Percentiles rank a stretch among this genome's conserved stretches.
These are phyloP conservation scores for Calycina herbarum DNA, from an alignment of 2,329 filamentous ascomycete genomes.

Conservation along the genomic window DNA sequence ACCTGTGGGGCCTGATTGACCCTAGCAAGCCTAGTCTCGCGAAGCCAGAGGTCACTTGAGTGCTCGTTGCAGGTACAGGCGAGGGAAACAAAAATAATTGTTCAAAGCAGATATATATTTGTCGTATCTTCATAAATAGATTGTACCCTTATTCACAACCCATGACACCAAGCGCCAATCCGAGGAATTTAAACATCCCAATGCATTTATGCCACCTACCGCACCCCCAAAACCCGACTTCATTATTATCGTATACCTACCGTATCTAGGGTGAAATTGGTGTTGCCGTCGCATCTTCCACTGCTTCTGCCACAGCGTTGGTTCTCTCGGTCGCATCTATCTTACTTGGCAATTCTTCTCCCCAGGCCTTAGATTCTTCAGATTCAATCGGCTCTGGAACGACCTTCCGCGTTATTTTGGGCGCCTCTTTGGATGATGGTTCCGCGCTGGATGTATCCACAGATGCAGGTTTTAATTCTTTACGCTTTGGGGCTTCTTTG, in stretches of 20 bases:
- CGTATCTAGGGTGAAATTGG: conserved; percentile 26
- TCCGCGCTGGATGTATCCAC: not conserved
- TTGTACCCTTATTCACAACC: conserved; percentile 1
- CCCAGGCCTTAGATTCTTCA: conserved; percentile 20
- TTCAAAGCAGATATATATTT: not conserved
- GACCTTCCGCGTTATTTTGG: not conserved
- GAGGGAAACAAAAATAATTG: not conserved
- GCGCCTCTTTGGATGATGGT: conserved; percentile 7
- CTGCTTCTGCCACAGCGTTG: conserved; percentile 26
- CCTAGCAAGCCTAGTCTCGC: not conserved
- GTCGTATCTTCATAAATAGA: conserved; percentile 3
- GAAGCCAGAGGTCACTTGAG: not conserved
- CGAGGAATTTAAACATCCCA: not conserved
- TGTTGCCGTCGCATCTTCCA: conserved; percentile 29
- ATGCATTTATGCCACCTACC: not conserved
- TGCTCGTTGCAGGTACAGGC: not conserved
- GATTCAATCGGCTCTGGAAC: conserved; percentile 8
- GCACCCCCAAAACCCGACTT: not conserved
- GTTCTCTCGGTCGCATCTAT: conserved; percentile 17
- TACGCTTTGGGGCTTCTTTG: not conserved
- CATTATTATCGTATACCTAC: conserved; percentile 5
- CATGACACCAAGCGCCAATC: not conserved
- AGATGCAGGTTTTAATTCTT: not conserved
- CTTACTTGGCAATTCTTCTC: conserved; percentile 19
- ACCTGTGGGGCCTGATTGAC: not conserved